Evolutionary conservation across 2,329 filamentous ascomycete genomes (phyloP).

Genomic region (Fusarium fracticaudum): DNA sequence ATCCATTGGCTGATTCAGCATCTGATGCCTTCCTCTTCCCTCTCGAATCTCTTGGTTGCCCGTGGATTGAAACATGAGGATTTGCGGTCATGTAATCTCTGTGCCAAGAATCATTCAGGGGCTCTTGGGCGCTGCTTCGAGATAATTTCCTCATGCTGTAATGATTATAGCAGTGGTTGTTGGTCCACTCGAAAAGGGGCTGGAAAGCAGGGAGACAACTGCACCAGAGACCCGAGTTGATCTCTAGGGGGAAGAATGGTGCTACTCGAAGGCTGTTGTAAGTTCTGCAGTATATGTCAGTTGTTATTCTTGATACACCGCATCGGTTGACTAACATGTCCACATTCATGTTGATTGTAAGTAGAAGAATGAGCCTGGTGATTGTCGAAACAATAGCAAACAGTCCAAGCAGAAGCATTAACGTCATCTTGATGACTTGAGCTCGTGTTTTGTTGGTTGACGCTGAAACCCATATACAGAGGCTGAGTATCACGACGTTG

Average conservation of each 20-base stretch:
- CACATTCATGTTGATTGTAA: slow-evolving; percentile 41
- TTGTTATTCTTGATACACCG: no score
- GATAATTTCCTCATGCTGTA: slow-evolving; percentile 36
- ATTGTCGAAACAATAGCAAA: slow-evolving; percentile 51
- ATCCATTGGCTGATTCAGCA: slow-evolving; percentile 21
- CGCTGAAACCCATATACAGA: slow-evolving; percentile 51
- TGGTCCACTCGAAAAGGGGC: slow-evolving; percentile 46
- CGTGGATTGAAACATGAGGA: slow-evolving; percentile 13
- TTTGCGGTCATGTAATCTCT: slow-evolving; percentile 18
- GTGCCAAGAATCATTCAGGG: slow-evolving; percentile 22
- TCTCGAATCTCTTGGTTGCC: not conserved
- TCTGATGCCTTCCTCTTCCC: slow-evolving; percentile 9
- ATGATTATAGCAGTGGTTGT: slow-evolving; percentile 11
- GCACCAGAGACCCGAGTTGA: slow-evolving; percentile 55
- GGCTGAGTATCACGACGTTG: slow-evolving; percentile 47
- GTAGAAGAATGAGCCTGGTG: slow-evolving; percentile 50
- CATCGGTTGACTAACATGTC: slow-evolving; percentile 45
- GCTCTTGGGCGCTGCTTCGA: slow-evolving; percentile 18
- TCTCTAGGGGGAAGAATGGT: slow-evolving; percentile 54
- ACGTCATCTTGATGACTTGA: slow-evolving; percentile 47
- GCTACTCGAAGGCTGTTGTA: slow-evolving; percentile 49
- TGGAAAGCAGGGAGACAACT: slow-evolving; percentile 54
- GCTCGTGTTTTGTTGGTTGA: slow-evolving; percentile 49
- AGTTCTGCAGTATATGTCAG: slow-evolving; percentile 42
- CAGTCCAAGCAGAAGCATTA: slow-evolving; percentile 51